phyloP scores from a whole-genome alignment of 2,329 filamentous ascomycete species.

The Colletotrichum filicis region DNA sequence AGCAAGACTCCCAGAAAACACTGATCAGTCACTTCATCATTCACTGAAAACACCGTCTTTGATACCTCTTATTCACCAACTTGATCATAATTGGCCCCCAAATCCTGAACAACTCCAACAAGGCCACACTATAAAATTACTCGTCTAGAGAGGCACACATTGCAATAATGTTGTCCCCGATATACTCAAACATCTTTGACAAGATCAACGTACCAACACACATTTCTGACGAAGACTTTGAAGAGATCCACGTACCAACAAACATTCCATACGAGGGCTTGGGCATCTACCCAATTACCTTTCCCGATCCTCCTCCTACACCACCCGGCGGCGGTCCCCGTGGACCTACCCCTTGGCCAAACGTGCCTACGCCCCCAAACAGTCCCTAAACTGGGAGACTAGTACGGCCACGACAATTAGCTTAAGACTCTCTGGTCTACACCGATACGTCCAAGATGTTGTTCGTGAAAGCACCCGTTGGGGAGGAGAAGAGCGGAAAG shows the following conservation, averaged over 20 bases:
- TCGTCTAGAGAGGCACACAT: neutral
- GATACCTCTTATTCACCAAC: neutral
- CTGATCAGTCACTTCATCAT: neutral
- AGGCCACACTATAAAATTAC: neutral
- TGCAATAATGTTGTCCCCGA: slow-evolving; percentile 1
- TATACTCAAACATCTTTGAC: neutral
- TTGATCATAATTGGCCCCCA: neutral
- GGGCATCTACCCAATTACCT: no score
- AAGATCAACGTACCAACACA: neutral
- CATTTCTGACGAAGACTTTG: neutral
- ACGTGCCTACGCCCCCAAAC: slow-evolving; percentile 5
- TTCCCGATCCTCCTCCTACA: slow-evolving; percentile 1
- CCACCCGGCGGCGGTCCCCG: neutral
- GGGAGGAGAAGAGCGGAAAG: neutral
- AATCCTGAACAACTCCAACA: neutral
- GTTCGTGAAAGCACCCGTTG: neutral
- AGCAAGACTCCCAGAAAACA: neutral
- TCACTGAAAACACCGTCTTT: neutral
- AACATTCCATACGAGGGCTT: neutral
- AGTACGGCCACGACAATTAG: neutral
- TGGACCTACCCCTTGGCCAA: neutral
- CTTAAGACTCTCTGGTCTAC: neutral
- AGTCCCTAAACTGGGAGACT: neutral
- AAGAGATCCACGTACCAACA: neutral
- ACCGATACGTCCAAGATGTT: neutral